A percentile compares a stretch with the other conserved stretches of the same genome.
Conservation (phyloP, 805 yeast genomes). For the Metschnikowia henanensis region DNA sequence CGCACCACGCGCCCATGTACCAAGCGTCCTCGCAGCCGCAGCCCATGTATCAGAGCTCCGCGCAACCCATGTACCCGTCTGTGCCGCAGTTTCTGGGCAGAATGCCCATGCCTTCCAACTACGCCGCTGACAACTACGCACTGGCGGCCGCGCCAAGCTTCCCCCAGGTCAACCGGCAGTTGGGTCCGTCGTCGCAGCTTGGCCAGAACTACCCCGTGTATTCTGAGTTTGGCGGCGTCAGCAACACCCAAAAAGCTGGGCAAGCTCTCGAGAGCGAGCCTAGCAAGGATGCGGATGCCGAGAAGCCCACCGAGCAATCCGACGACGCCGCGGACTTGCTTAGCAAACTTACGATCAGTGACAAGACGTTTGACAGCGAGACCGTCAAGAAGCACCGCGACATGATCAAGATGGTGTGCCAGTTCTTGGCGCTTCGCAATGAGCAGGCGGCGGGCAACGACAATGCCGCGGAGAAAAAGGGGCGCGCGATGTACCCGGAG, state of each 20-base stretch:
- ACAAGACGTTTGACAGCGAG: conserved; percentile 21
- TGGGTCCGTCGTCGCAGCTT: conserved; percentile 17
- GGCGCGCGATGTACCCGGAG: conserved; percentile 34
- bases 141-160: conserved; percentile 12
- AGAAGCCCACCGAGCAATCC: neutral
- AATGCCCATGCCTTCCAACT: conserved; percentile 2
- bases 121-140: conserved; percentile 11
- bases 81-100: conserved; percentile 18
- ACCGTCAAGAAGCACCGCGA: conserved; percentile 37
- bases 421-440: conserved; percentile 25
- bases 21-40: neutral
- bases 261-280: conserved; percentile 16
- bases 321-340: conserved; percentile 14
- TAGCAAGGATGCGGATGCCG: neutral
- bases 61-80: conserved; percentile 26
- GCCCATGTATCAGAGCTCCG: conserved; percentile 8
- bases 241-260: conserved; percentile 36
- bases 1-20: conserved; percentile 3
- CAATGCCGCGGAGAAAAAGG: conserved; percentile 14
- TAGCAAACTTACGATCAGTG: conserved; percentile 17
- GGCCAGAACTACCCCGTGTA: conserved; percentile 21
- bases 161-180: conserved; percentile 32
- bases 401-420: conserved; percentile 35
- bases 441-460: conserved; percentile 1
- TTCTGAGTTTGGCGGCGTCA: conserved; percentile 38